Evolutionary conservation across 257 asterid genomes (phyloP).

Genomic region (Parsonsia alboflavescens): DNA sequence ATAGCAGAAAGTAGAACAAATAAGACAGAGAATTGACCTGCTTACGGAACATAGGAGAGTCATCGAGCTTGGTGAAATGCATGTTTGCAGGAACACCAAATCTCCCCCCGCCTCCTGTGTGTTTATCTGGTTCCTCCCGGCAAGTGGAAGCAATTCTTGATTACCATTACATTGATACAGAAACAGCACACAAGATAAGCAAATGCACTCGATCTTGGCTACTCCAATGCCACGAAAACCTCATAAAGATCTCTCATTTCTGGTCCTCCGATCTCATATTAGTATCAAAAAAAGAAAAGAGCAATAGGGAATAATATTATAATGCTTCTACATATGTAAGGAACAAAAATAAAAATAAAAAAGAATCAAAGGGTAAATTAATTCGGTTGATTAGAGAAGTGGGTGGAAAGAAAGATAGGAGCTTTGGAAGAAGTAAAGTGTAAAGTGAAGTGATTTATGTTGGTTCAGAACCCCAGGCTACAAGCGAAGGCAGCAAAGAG

Average conservation of each 20-base stretch:
- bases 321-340: background rate
- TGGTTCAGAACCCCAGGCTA: constrained; percentile 60
- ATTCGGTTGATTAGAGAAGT: constrained; percentile 2
- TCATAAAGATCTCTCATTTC: constrained; percentile 30
- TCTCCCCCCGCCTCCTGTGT: background rate
- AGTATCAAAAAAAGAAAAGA: constrained; percentile 7
- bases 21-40: constrained; percentile 47
- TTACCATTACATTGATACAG: constrained; percentile 2
- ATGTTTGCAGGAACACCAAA: constrained; percentile 15
- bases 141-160: constrained; percentile 1
- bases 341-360: background rate
- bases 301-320: background rate
- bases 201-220: constrained; percentile 36
- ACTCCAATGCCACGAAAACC: constrained; percentile 1
- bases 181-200: background rate
- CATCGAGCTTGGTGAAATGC: constrained; percentile 98
- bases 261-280: constrained; percentile 35
- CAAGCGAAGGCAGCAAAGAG: background rate
- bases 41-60: constrained; percentile 99
- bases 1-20: background rate
- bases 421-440: constrained; percentile 9
- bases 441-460: constrained; percentile 13
- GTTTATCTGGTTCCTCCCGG: background rate
- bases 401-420: background rate
- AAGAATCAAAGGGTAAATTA: background rate